A percentile compares a stretch with the other conserved stretches of the same genome.
Evolutionary conservation across 169 alveolate species (phyloP).

Genomic region (Besnoitia besnoiti): DNA sequence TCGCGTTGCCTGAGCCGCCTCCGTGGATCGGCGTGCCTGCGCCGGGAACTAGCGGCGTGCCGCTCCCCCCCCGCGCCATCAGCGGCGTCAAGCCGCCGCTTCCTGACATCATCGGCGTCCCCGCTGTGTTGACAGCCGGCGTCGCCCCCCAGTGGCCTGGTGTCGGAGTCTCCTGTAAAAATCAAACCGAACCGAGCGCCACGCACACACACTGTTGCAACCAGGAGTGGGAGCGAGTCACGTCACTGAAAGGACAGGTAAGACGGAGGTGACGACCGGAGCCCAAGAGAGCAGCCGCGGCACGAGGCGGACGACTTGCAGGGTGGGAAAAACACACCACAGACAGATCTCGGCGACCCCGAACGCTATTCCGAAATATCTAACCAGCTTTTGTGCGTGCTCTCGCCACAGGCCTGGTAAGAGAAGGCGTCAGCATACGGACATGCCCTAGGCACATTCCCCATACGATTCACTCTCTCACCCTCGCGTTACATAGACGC

Average conservation of each 20-base stretch:
- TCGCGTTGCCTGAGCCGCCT: slow-evolving; percentile 19
- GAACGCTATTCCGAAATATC: too few species aligned
- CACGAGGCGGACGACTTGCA: too few species aligned
- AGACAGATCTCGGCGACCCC: too few species aligned
- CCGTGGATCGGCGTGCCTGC: slow-evolving; percentile 49
- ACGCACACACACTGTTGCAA: not conserved
- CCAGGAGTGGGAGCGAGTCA: not conserved
- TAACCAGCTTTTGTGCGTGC: too few species aligned
- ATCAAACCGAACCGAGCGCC: too few species aligned
- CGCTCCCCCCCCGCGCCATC: not conserved
- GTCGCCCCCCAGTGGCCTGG: slow-evolving; percentile 77
- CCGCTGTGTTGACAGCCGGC: slow-evolving; percentile 43
- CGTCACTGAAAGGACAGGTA: not conserved
- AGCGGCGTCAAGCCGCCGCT: slow-evolving; percentile 42
- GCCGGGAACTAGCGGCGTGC: slow-evolving; percentile 42
- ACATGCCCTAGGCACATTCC: too few species aligned
- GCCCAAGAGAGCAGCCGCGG: too few species aligned
- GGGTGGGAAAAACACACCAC: too few species aligned
- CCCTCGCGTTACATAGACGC: not conserved
- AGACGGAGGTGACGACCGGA: too few species aligned
- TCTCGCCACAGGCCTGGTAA: too few species aligned
- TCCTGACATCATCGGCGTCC: not conserved
- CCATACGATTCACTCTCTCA: not conserved
- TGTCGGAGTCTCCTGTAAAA: slow-evolving; percentile 69
- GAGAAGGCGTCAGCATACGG: too few species aligned